Conservation (phyloP, 2,329 filamentous ascomycete species). For the Colletotrichum siamense region DNA sequence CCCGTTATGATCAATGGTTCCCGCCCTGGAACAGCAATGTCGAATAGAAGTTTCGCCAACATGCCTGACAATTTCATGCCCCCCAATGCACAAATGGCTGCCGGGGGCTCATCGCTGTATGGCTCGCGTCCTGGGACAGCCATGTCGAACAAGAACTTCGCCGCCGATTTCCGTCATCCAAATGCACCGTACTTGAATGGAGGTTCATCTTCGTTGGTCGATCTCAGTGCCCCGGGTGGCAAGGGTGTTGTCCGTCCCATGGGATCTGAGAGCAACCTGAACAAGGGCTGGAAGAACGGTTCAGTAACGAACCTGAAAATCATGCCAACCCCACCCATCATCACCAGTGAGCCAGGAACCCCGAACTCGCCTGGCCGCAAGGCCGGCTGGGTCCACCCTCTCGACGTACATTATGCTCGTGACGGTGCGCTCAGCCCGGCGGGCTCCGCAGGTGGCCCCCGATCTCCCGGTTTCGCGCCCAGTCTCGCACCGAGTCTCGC, state of each 20-base stretch:
- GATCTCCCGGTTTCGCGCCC: conserved; percentile 1
- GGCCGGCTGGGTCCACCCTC: conserved; percentile 50
- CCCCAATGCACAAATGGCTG: conserved; percentile 35
- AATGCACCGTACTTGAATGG: conserved; percentile 39
- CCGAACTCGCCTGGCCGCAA: conserved; percentile 32
- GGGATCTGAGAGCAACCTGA: conserved; percentile 45
- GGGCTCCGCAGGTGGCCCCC: conserved; percentile 26
- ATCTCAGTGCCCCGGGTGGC: conserved; percentile 39
- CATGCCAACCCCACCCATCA: conserved; percentile 32
- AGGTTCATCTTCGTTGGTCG: conserved; percentile 50
- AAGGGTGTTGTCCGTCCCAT: conserved; percentile 35
- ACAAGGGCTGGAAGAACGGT: conserved; percentile 38
- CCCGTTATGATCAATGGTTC: conserved; percentile 35
- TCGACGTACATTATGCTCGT: conserved; percentile 50
- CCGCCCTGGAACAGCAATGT: conserved; percentile 9
- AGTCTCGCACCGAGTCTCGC: not conserved
- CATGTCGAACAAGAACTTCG: conserved; percentile 32
- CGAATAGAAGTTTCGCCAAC: conserved; percentile 16
- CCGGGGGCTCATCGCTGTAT: conserved; percentile 47
- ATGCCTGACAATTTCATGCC: conserved; percentile 19
- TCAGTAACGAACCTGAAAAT: conserved; percentile 38
- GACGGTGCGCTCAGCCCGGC: conserved; percentile 15
- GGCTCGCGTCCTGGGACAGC: conserved; percentile 50
- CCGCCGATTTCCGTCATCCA: conserved; percentile 24
- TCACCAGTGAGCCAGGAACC: conserved; percentile 36